Evolutionary conservation across 768 basidiomycete species (phyloP).

Genomic region (Cubamyces sp.): DNA sequence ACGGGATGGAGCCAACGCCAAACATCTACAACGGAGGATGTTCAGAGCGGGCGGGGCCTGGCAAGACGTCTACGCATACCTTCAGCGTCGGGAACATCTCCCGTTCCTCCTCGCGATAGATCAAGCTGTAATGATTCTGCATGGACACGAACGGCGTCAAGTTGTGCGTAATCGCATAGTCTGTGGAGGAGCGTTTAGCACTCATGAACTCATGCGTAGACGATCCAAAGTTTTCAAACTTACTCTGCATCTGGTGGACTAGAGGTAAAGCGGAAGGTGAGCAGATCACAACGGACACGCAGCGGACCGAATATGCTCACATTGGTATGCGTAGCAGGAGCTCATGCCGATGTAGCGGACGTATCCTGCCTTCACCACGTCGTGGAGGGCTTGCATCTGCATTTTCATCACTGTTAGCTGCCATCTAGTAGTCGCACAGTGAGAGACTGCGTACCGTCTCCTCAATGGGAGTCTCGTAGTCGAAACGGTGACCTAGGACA

Average conservation of each 20-base stretch:
- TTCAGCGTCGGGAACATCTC: constrained; percentile 57
- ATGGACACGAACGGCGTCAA: constrained; percentile 62
- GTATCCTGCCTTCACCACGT: constrained; percentile 46
- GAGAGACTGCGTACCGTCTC: constrained; percentile 31
- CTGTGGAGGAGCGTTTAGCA: no score
- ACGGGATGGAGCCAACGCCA: constrained; percentile 45
- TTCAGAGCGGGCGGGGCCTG: no score
- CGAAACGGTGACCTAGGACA: constrained; percentile 33
- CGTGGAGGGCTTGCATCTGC: constrained; percentile 47
- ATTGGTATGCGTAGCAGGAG: constrained; percentile 40
- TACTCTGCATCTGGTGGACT: constrained; percentile 38
- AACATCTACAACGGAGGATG: no score
- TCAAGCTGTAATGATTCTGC: constrained; percentile 61
- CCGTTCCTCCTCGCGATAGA: constrained; percentile 65
- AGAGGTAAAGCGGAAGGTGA: background rate
- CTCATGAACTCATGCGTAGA: no score
- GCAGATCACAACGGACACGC: no score
- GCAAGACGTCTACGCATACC: no score
- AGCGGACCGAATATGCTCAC: no score
- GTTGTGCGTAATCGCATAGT: constrained; percentile 45
- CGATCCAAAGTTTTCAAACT: no score
- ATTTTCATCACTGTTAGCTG: background rate
- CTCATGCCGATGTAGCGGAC: constrained; percentile 43
- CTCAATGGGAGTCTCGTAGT: constrained; percentile 43
- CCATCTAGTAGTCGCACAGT: background rate